These are phyloP conservation scores for Aspergillus carlsbadensis DNA, from an alignment of 495 filamentous ascomycete genomes.

Conservation along the genomic window DNA sequence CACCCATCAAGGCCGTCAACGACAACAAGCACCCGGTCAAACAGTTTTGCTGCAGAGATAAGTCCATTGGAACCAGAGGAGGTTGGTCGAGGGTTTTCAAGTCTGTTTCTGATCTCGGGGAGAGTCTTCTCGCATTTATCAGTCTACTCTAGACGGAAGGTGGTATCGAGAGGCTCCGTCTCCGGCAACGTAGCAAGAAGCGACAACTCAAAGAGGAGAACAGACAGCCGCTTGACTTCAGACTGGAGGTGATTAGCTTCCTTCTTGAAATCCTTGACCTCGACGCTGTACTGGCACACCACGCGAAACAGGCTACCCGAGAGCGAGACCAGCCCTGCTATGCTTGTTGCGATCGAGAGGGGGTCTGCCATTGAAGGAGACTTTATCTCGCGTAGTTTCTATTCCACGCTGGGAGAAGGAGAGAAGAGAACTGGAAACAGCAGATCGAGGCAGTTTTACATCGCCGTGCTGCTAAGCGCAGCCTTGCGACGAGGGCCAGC, in stretches of 20 bases:
- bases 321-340: background rate
- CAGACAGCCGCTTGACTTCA: background rate
- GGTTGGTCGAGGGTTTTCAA: background rate
- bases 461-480: too few species aligned
- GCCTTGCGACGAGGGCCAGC: too few species aligned
- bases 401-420: too few species aligned
- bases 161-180: background rate
- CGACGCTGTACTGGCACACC: background rate
- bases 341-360: slow-evolving; percentile 2
- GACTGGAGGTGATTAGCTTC: background rate
- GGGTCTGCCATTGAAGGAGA: slow-evolving; percentile 3
- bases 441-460: too few species aligned
- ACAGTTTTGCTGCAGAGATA: too few species aligned
- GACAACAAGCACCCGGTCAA: background rate
- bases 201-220: background rate
- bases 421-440: too few species aligned
- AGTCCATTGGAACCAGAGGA: too few species aligned
- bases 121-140: background rate
- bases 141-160: background rate
- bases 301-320: background rate
- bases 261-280: background rate
- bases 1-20: slow-evolving; percentile 4
- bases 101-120: background rate
- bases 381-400: too few species aligned
- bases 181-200: background rate